phyloP scores from a whole-genome alignment of 2,329 filamentous ascomycete genomes.

The Chaetomium globosum region DNA sequence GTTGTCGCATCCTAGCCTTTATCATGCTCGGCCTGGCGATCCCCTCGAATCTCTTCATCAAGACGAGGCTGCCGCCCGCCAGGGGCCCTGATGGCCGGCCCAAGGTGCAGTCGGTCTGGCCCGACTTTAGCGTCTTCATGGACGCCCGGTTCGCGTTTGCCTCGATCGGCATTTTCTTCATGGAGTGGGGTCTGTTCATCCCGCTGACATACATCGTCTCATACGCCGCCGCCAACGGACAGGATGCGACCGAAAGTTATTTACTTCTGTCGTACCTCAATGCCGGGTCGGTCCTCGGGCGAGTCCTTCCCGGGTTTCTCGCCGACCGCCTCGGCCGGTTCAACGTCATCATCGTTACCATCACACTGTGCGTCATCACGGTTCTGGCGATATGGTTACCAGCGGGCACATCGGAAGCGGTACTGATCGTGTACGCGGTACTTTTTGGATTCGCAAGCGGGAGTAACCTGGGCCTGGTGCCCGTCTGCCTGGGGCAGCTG shows the following conservation, averaged over 20 bases:
- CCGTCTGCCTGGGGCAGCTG: slow-evolving; percentile 79
- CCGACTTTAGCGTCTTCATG: slow-evolving; percentile 64
- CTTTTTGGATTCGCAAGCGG: slow-evolving; percentile 80
- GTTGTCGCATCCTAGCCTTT: slow-evolving; percentile 53
- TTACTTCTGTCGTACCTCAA: slow-evolving; percentile 81
- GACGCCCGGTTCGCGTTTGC: slow-evolving; percentile 63
- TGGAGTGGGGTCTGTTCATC: slow-evolving; percentile 71
- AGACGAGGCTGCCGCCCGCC: slow-evolving; percentile 57
- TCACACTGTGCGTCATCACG: slow-evolving; percentile 57
- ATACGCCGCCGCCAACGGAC: slow-evolving; percentile 66
- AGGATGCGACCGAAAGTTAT: slow-evolving; percentile 64
- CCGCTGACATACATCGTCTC: slow-evolving; percentile 77
- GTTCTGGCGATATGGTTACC: slow-evolving; percentile 74
- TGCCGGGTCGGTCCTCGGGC: slow-evolving; percentile 73
- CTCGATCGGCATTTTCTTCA: slow-evolving; percentile 66
- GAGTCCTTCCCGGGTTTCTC: slow-evolving; percentile 73
- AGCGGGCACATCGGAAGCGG: slow-evolving; percentile 52
- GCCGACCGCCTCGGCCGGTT: slow-evolving; percentile 78
- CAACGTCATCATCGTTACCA: slow-evolving; percentile 74
- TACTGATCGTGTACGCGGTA: slow-evolving; percentile 69
- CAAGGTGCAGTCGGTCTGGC: slow-evolving; percentile 47
- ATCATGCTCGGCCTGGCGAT: slow-evolving; percentile 52
- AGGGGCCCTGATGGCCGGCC: slow-evolving; percentile 42
- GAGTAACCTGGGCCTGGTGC: slow-evolving; percentile 74
- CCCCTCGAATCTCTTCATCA: slow-evolving; percentile 53